Evolutionary conservation across 2,329 filamentous ascomycete genomes (phyloP).

Genomic region (Alternaria sp.): DNA sequence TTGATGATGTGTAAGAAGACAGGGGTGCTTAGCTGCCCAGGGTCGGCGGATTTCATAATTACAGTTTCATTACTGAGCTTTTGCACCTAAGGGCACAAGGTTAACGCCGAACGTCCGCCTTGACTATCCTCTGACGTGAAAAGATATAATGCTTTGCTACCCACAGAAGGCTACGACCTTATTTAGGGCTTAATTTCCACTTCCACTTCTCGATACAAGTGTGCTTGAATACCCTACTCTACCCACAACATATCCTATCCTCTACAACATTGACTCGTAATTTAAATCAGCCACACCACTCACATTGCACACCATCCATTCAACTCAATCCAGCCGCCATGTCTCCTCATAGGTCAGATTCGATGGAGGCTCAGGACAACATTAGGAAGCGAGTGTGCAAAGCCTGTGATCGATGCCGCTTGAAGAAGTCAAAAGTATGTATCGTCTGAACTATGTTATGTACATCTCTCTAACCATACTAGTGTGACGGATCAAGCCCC

Average conservation of each 20-base stretch:
- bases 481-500: slow-evolving; percentile 69
- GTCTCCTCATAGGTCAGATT: slow-evolving; percentile 48
- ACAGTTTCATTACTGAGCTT: slow-evolving; percentile 40
- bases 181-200: slow-evolving; percentile 42
- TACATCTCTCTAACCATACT: slow-evolving; percentile 16
- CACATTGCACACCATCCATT: neutral
- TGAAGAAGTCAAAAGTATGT: slow-evolving; percentile 71
- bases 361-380: slow-evolving; percentile 55
- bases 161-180: slow-evolving; percentile 38
- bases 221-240: slow-evolving; percentile 5
- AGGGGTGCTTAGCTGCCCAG: slow-evolving; percentile 39
- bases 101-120: slow-evolving; percentile 51
- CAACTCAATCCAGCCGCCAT: slow-evolving; percentile 25
- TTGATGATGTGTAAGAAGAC: slow-evolving; percentile 40
- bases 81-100: slow-evolving; percentile 23
- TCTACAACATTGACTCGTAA: slow-evolving; percentile 8
- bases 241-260: slow-evolving; percentile 15
- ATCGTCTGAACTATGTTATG: neutral
- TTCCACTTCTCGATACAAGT: slow-evolving; percentile 16
- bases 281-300: neutral
- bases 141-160: slow-evolving; percentile 50
- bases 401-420: slow-evolving; percentile 70
- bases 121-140: slow-evolving; percentile 49
- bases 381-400: slow-evolving; percentile 71
- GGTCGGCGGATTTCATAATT: slow-evolving; percentile 38